A percentile compares a stretch with the other conserved stretches of the same genome.
Evolutionary conservation across 2,329 filamentous ascomycete genomes (phyloP).

Genomic region (Zalaria obscura): DNA sequence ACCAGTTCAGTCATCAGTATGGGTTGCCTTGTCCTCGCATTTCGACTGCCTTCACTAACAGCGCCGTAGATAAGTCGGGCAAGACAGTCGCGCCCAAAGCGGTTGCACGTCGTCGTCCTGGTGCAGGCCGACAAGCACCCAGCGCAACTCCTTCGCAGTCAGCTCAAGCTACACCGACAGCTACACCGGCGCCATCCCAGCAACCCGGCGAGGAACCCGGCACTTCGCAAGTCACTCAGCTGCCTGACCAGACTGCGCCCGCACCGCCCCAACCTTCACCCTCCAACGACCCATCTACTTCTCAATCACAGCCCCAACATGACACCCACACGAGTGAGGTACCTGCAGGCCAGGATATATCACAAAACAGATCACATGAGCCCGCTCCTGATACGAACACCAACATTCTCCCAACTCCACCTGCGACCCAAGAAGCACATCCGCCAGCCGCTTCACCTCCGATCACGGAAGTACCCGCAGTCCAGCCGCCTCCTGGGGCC

Average conservation of each 20-base stretch:
- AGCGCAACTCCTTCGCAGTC: too few species aligned
- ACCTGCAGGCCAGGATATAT: too few species aligned
- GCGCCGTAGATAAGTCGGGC: conserved; percentile 23
- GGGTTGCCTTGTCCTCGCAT: conserved; percentile 7
- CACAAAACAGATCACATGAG: too few species aligned
- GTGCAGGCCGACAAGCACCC: conserved; percentile 8
- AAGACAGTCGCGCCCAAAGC: conserved; percentile 36
- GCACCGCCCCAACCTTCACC: too few species aligned
- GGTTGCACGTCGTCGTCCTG: conserved; percentile 26
- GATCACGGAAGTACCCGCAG: too few species aligned
- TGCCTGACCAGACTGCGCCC: too few species aligned
- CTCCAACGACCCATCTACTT: too few species aligned
- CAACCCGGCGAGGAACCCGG: too few species aligned
- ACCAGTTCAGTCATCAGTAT: conserved; percentile 41
- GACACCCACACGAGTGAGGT: too few species aligned
- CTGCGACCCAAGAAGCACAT: background rate
- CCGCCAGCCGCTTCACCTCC: conserved; percentile 1
- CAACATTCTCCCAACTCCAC: conserved; percentile 2
- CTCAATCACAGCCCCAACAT: too few species aligned
- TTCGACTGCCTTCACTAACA: conserved; percentile 8
- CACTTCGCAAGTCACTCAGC: too few species aligned
- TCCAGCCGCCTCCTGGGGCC: too few species aligned
- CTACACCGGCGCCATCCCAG: conserved; percentile 5
- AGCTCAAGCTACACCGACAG: background rate
- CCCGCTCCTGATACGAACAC: background rate